Base-by-base conservation (phyloP, 352 stramenopile genomes). In the Thraustotheca clavata region DNA sequence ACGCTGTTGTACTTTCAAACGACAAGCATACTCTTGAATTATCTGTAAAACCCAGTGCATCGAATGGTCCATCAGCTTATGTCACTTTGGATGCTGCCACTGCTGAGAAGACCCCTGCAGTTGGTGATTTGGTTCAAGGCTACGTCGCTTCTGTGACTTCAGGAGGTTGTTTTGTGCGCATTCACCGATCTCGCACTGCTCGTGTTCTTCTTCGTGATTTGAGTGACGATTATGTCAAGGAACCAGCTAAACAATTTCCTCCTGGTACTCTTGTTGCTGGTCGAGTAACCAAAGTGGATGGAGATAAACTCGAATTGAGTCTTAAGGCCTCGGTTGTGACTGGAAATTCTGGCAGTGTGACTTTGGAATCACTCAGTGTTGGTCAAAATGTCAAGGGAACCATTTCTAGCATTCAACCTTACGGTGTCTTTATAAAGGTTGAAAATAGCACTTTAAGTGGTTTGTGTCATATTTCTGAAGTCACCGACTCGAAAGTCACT, bases 341-440 rank as follows among this genome's bases (percentile, higher is more conserved):
- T n/a, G 49, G 78, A 35, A 70, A 83, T 11, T 1, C 20, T 20
- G 71, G 75, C 8, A 76, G 87, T 62, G 61, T 98, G 34, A 88
- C 83, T 62, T 94, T 91, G 73, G 86, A 89, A 67, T 89, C 98
- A 59, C 79, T 99, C 35, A 74, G 88, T 62, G 76, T 91, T 29
- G 90, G 90, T 26, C 72, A 86, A 33, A 98, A 93, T 32, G 88
- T 98, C 59, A 98, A 96, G 72, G 96, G 91, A 60, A 97, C 89
- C 59, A 94, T 99, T 69, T 96, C 89, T 16, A 95, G 96, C 68
- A 80, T 99, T 24, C 91, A 98, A 70, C 70, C 78, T 31, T 99
- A 98, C 69, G 96, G 96, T 43, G 94, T 98, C 20, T 98, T 98
- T 70, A 90, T 98, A 57, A 87, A 90, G 60, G 89, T 99, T 40